Base-by-base conservation (phyloP, 2,329 filamentous ascomycete genomes). In the Periconia digitata region DNA sequence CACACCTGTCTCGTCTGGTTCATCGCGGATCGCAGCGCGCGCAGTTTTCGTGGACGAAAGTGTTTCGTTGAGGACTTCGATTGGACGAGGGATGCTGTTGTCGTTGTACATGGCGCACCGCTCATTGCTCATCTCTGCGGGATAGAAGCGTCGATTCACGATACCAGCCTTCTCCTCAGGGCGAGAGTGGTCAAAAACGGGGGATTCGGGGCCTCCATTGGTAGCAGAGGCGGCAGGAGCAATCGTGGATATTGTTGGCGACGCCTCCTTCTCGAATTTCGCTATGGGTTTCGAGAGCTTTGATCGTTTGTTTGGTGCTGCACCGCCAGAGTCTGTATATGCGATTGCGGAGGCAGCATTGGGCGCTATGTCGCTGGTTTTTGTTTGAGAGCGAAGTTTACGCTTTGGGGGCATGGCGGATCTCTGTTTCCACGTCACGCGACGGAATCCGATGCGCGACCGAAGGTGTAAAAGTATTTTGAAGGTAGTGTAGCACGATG, bases 41-140 rank as follows among this genome's bases (percentile, higher is more conserved):
- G 72, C 67, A 0, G 71, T 59, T 2, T 76, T 71, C 0, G 90
- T 94, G 2, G 85, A 80, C 20, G 77, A 66, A 5, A 91, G 76
- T 0, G 85, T 84, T 1, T 74, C 67, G 6, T 83, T 67, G 2
- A 96, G 77, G 0, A 81, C 70, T 58, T 91, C 84, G 17, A 95
- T 87, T 0, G 91, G 92, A 0, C 87, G 83, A 3, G 85, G 80
- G 3, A 95, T 74, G 40, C 82, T 78, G 44, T 86, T 79, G n/a
- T 79, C 72, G 45, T 81, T 87, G 72, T 96, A 96, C 43, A 86
- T 85, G 5, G 78, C 76, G 44, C 88, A 91, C 34, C 91, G 85
- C 42, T 81, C 82, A 60, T 90, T 94, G 73, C 80, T 88, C 85
- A 96, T 95, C 66, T 95, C 90, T 1, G 83, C 81, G 0, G 90